These are phyloP conservation scores for Vigna hirtella DNA, from an alignment of 306 rosid species.

Conservation along the genomic window DNA sequence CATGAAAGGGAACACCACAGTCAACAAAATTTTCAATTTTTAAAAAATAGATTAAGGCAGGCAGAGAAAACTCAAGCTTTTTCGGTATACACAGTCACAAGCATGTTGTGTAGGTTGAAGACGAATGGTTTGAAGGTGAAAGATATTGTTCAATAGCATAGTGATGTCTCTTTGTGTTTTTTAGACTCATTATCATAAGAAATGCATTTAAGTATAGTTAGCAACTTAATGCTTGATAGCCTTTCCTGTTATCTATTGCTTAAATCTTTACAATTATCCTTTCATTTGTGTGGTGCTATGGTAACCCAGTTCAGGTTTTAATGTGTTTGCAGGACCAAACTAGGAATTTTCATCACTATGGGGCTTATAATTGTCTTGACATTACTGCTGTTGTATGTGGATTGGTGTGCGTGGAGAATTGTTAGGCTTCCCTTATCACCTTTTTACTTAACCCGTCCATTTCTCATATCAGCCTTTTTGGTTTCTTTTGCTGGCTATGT, in stretches of 20 bases:
- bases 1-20: not conserved
- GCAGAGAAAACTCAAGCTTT: not conserved
- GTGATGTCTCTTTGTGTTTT: not conserved
- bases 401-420: conserved; percentile 93
- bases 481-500: conserved; percentile 87
- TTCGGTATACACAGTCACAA: not conserved
- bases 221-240: conserved; percentile 16
- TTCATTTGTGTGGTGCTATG: conserved; percentile 21
- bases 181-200: not conserved
- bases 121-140: not conserved
- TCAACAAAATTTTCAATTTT: not conserved
- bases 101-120: not conserved
- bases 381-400: conserved; percentile 73
- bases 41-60: not conserved
- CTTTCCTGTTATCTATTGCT: conserved; percentile 34
- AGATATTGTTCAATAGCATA: not conserved
- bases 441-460: conserved; percentile 86
- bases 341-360: conserved; percentile 64
- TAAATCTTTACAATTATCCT: conserved; percentile 28
- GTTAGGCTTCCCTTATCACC: conserved; percentile 83
- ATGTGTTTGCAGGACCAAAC: conserved; percentile 69
- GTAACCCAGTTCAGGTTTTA: conserved; percentile 44
- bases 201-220: conserved; percentile 3
- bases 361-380: conserved; percentile 68
- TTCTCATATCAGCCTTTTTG: conserved; percentile 71